Evolutionary conservation across 2,329 filamentous ascomycete genomes (phyloP).

Genomic region (Alternaria tenuissima): DNA sequence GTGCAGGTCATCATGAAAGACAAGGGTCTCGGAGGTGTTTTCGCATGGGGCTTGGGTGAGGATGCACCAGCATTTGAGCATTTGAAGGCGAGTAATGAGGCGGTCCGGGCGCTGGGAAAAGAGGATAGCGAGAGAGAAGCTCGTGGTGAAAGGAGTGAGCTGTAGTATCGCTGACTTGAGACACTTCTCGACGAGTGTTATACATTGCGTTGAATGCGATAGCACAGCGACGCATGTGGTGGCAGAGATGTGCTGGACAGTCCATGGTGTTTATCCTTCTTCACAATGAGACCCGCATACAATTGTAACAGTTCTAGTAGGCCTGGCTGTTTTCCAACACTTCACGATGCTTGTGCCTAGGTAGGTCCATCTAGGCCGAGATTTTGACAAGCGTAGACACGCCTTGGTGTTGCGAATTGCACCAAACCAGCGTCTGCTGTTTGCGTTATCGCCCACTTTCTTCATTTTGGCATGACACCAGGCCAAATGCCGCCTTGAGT

Average conservation of each 20-base stretch:
- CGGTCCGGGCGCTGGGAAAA: neutral
- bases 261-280: too few relatives aligned
- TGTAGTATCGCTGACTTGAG: neutral
- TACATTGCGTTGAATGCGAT: too few relatives aligned
- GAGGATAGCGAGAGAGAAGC: too few relatives aligned
- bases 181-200: neutral
- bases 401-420: neutral
- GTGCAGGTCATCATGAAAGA: constrained; percentile 65
- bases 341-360: too few relatives aligned
- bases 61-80: constrained; percentile 57
- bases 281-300: too few relatives aligned
- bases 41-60: constrained; percentile 78
- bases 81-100: constrained; percentile 48
- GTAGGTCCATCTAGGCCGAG: too few relatives aligned
- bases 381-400: neutral
- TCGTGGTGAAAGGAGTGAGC: constrained; percentile 13
- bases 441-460: neutral
- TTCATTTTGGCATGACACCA: neutral
- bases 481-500: neutral
- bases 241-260: too few relatives aligned
- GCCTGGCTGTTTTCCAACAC: too few relatives aligned
- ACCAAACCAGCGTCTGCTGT: neutral
- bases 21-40: constrained; percentile 70
- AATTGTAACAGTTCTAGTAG: too few relatives aligned
- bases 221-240: too few relatives aligned